phyloP scores from a whole-genome alignment of 2,329 filamentous ascomycete species.

The Penicillium sp. region DNA sequence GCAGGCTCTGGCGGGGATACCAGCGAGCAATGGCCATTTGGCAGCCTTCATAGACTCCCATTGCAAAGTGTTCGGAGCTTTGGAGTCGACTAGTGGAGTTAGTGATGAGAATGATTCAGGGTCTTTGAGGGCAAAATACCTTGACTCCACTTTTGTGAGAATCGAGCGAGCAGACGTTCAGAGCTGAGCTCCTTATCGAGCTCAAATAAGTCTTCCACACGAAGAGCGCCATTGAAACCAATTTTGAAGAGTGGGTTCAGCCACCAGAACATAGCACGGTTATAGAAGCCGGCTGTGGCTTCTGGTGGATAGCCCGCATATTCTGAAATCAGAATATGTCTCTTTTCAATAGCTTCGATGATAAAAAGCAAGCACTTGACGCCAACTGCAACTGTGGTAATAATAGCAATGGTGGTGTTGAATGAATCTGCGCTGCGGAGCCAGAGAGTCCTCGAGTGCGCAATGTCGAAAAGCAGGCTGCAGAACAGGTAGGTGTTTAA shows the following conservation, averaged over 20 bases:
- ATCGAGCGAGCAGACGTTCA: constrained; percentile 39
- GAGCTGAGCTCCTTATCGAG: constrained; percentile 50
- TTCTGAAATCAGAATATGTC: constrained; percentile 40
- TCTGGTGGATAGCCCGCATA: constrained; percentile 51
- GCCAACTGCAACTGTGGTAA: constrained; percentile 45
- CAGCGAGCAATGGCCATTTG: constrained; percentile 37
- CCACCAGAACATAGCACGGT: constrained; percentile 55
- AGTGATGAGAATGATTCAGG: constrained; percentile 4
- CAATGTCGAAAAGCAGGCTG: constrained; percentile 50
- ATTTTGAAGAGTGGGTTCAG: constrained; percentile 53
- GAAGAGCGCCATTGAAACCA: constrained; percentile 49
- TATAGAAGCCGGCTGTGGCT: constrained; percentile 55
- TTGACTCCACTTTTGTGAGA: constrained; percentile 45
- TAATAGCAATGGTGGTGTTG: constrained; percentile 42
- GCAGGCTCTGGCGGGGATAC: constrained; percentile 34
- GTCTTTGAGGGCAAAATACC: constrained; percentile 23
- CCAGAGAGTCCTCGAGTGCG: constrained; percentile 49
- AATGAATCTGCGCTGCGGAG: constrained; percentile 31
- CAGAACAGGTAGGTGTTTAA: constrained; percentile 51
- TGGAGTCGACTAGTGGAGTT: constrained; percentile 26
- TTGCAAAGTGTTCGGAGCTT: constrained; percentile 32
- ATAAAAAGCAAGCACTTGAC: constrained; percentile 48
- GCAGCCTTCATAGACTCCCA: constrained; percentile 32
- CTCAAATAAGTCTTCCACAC: constrained; percentile 47
- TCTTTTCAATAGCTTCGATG: constrained; percentile 51